Evolutionary conservation across 106 monocot species (phyloP).

Genomic region (Acorus calamus): DNA sequence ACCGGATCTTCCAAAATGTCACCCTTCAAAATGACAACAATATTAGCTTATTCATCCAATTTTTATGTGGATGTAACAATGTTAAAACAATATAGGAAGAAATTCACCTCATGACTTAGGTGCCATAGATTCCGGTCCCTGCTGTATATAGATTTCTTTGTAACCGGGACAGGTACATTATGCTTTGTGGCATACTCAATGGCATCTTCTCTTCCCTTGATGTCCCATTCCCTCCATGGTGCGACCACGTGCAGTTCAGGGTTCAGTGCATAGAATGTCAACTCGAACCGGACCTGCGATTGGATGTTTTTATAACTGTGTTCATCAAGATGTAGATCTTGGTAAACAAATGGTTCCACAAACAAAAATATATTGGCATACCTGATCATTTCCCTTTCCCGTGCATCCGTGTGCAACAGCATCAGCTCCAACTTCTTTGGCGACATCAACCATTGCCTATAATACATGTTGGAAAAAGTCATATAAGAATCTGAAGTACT

Average conservation of each 20-base stretch:
- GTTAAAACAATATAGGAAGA: no score
- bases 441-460: slow-evolving; percentile 97
- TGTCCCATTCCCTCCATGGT: slow-evolving; percentile 99
- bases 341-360: no score
- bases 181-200: slow-evolving; percentile 95
- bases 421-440: slow-evolving; percentile 96
- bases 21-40: slow-evolving; percentile 36
- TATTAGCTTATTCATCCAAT: no score
- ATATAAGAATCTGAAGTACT: no score
- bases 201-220: slow-evolving; percentile 89
- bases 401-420: slow-evolving; percentile 97
- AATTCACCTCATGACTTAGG: slow-evolving; percentile 88
- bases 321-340: no score
- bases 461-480: neutral
- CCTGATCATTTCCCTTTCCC: slow-evolving; percentile 99
- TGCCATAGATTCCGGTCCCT: slow-evolving; percentile 98
- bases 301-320: neutral
- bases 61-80: no score
- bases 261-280: slow-evolving; percentile 85
- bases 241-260: slow-evolving; percentile 87
- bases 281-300: slow-evolving; percentile 78
- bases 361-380: neutral
- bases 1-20: slow-evolving; percentile 88
- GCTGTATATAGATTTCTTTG: slow-evolving; percentile 97
- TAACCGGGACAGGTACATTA: slow-evolving; percentile 74